Conservation (phyloP, 805 yeast genomes). For the Hyphopichia homilentoma region DNA sequence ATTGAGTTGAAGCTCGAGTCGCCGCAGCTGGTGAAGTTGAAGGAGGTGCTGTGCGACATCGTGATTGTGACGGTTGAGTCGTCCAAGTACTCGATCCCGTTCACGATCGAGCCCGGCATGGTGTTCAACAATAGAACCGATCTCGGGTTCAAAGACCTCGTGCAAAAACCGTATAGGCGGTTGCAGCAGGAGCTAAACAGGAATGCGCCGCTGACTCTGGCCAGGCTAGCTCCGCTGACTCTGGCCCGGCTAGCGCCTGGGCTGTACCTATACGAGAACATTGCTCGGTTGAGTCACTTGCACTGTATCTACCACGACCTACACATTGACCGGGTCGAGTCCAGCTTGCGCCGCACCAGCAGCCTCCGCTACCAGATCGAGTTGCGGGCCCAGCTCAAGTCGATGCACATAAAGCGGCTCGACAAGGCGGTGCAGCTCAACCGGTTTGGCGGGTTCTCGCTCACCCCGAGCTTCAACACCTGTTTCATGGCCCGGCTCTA, state of each 20-base stretch:
- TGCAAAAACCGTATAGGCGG: background rate
- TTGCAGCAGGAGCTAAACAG: background rate
- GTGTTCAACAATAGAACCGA: background rate
- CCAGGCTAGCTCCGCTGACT: no score
- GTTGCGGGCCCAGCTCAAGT: background rate
- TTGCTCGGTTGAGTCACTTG: background rate
- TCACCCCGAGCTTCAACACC: constrained; percentile 38
- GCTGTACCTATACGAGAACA: background rate
- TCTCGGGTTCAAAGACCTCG: background rate
- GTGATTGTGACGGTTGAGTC: background rate
- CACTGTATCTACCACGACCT: background rate
- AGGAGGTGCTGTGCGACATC: background rate
- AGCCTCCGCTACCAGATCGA: background rate
- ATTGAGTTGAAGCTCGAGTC: no score
- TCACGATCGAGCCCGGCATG: background rate
- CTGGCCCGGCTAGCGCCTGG: background rate
- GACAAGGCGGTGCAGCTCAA: background rate
- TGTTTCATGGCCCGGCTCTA: constrained; percentile 31
- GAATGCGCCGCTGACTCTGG: no score
- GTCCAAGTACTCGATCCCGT: background rate
- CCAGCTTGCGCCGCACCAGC: no score
- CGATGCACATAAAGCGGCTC: background rate
- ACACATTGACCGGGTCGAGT: background rate
- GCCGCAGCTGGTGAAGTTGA: background rate
- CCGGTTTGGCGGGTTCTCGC: constrained; percentile 20